Evolutionary conservation across 2,329 filamentous ascomycete genomes (phyloP), one percentile per base, ranked within the genome.

Genomic region (Cordyceps militaris): DNA sequence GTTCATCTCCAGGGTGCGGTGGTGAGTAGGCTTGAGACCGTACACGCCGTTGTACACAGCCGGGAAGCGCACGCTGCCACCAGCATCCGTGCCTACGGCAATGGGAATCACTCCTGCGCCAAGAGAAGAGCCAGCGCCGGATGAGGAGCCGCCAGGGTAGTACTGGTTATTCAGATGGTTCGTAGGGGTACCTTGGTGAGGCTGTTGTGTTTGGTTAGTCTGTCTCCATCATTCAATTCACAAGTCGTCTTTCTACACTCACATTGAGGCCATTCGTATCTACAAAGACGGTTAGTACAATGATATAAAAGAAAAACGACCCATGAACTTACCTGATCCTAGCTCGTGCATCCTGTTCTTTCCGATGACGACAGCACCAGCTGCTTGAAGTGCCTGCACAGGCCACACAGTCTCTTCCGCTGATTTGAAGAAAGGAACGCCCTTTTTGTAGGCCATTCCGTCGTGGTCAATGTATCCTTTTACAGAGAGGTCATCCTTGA

Each of bases 231-330:
- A 8, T 14, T 16, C 38, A 38, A 13, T 14, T 11, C 10, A 5
- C 34, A 40, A 19, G 16, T 19, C 32, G 16, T n/a, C 24, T 7
- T 21, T 4, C 21, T 14, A 4, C 8, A 63, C 74, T 64, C 62
- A 78, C 76, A 66, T 96, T 96, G 69, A 91, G 91, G 62, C 91
- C 91, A n/a, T 82, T 91, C 0, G 88, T 90, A 66, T 94, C 88
- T 77, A 44, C 6, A 34, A 74, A 19, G 4, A 26, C n/a, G 19
- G 21, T 56, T 13, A 56, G 50, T 48, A 28, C 2, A 14, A 19
- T 2, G 24, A 49, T 16, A 16, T 24, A 11, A 38, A 7, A n/a
- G 11, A 38, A 7, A n/a, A 69, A 66, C 11, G 64, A 8, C 11
- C 26, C 14, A 19, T 32, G 16, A 10, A 42, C 86, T 60, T 60